Evolutionary conservation across 2,329 filamentous ascomycete genomes (phyloP), one percentile per base, ranked within the genome.

Genomic region (Curvularia sp.): DNA sequence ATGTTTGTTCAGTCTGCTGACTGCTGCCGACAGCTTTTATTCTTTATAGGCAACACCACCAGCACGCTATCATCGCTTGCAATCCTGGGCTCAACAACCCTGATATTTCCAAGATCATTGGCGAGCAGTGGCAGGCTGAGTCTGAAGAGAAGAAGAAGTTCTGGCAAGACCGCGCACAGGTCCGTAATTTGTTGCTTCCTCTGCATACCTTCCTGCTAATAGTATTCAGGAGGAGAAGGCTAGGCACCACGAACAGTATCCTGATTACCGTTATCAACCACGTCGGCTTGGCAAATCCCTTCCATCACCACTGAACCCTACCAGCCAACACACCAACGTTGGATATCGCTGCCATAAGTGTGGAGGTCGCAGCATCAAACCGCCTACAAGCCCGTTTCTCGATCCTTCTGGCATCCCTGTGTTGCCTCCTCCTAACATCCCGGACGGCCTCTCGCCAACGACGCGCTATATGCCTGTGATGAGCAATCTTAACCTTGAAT

Each of bases 21-120:
- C 58, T 31, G 41, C 41, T 64, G 66, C 76, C 72, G 75, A 75
- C 77, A 99, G 95, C 94, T 50, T 99, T 99, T 81, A 99, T 99
- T 66, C 84, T 99, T 69, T 99, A 97, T 81, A 92, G 95, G 39
- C 93, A 98, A 76, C 90, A 96, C 76, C 89, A 95, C 71, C 94
- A 98, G 78, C 88, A 90, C 18, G 83, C 87, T 49, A 92, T 98
- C 50, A 90, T 93, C 38, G 84, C 88, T 53, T 85, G 91, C 67
- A 86, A 97, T 71, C 94, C 93, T n/a, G 91, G 92, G 44, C 86
- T 97, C 64, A 89, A 93, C 46, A 98, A 98, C 78, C 94, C 94
- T 3, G 92, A 97, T 52, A 96, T 98, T 69, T 97, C 94, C 65
- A 97, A 97, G 79, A 96, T 98, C 69, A 96, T 98, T 67, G 94